A percentile compares a stretch with the other conserved stretches of the same genome.
Evolutionary conservation across 192 early-diverging fungal species (phyloP).

Genomic region (Backusella tuberculispora): DNA sequence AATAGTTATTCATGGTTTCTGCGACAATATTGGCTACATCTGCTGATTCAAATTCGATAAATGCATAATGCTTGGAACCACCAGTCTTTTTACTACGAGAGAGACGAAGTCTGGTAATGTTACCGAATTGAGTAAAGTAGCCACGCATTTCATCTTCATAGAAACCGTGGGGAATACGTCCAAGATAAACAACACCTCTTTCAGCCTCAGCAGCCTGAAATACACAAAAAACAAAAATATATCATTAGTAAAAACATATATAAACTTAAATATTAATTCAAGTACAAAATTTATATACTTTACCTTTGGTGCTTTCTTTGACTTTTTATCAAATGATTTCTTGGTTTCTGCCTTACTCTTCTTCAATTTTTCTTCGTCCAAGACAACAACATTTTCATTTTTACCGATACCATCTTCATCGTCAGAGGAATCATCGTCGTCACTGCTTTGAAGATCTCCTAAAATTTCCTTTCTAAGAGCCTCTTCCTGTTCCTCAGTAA

Average conservation of each 20-base stretch:
- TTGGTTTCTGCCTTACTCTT: slow-evolving; percentile 42
- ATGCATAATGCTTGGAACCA: slow-evolving; percentile 90
- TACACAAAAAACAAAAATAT: slow-evolving; percentile 18
- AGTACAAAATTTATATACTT: neutral
- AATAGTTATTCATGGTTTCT: slow-evolving; percentile 96
- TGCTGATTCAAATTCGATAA: slow-evolving; percentile 83
- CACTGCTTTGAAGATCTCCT: slow-evolving; percentile 31
- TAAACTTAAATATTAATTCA: too few relatives aligned
- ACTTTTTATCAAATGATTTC: slow-evolving; percentile 36
- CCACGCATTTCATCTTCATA: slow-evolving; percentile 89
- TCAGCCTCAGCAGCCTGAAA: slow-evolving; percentile 21
- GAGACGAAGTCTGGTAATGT: slow-evolving; percentile 74
- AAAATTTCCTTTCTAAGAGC: slow-evolving; percentile 48
- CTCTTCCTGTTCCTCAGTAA: slow-evolving; percentile 49
- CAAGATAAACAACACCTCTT: slow-evolving; percentile 85
- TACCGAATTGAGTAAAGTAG: slow-evolving; percentile 96
- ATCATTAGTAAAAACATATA: neutral
- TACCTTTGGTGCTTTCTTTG: neutral
- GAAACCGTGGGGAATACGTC: slow-evolving; percentile 94
- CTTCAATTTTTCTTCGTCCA: slow-evolving; percentile 24
- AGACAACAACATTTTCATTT: slow-evolving; percentile 26
- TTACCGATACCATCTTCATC: slow-evolving; percentile 33
- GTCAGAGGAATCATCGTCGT: slow-evolving; percentile 36
- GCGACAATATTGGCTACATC: slow-evolving; percentile 91
- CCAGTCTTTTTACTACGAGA: slow-evolving; percentile 94